These are phyloP conservation scores for Phytophthora crassamura DNA, from an alignment of 352 stramenopile genomes.

Conservation along the genomic window DNA sequence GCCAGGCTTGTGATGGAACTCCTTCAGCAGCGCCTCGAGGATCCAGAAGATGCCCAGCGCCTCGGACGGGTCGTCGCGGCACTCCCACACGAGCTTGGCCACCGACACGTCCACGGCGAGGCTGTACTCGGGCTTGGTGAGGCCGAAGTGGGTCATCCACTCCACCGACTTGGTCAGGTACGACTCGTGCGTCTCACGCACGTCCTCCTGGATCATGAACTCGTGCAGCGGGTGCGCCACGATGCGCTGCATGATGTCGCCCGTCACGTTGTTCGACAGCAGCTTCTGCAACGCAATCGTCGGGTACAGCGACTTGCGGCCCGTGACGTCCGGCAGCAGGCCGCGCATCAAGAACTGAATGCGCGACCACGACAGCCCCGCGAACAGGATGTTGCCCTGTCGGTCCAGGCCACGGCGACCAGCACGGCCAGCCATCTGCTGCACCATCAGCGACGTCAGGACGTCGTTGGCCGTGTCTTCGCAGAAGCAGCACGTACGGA, in stretches of 20 bases:
- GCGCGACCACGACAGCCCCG: slow-evolving; percentile 93
- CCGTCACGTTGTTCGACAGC: slow-evolving; percentile 91
- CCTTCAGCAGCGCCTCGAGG: slow-evolving; percentile 74
- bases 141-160: slow-evolving; percentile 91
- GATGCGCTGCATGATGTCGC: slow-evolving; percentile 91
- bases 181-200: slow-evolving; percentile 52
- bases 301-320: slow-evolving; percentile 92
- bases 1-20: slow-evolving; percentile 88
- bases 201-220: slow-evolving; percentile 63
- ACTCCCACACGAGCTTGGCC: slow-evolving; percentile 86
- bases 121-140: slow-evolving; percentile 76
- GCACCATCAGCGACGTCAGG: slow-evolving; percentile 97
- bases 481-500: slow-evolving; percentile 98
- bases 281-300: slow-evolving; percentile 93
- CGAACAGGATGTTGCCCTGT: slow-evolving; percentile 97
- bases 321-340: slow-evolving; percentile 94
- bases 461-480: slow-evolving; percentile 94
- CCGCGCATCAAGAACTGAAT: slow-evolving; percentile 98
- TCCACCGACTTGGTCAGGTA: slow-evolving; percentile 91
- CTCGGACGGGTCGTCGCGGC: slow-evolving; percentile 80
- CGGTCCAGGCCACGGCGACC: slow-evolving; percentile 97
- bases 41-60: slow-evolving; percentile 86
- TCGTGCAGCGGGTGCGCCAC: slow-evolving; percentile 82
- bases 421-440: slow-evolving; percentile 99
- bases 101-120: slow-evolving; percentile 78